Conservation (phyloP, 2,329 filamentous ascomycete species). For the Nemania bipapillata region DNA sequence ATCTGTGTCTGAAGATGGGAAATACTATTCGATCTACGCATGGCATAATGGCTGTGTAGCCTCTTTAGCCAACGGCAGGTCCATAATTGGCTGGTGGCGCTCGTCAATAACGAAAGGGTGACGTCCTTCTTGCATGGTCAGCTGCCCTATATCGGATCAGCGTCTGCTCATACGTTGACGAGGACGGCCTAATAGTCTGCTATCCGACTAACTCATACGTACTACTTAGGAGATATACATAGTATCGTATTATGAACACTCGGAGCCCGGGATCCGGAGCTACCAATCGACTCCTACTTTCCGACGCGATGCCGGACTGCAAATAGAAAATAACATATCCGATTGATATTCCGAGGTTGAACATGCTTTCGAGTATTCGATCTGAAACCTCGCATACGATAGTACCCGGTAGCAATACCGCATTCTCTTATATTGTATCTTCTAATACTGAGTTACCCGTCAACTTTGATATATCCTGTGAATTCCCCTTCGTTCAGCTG, state of each 20-base stretch:
- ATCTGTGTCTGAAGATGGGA: background rate
- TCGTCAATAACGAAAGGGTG: background rate
- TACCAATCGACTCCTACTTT: background rate
- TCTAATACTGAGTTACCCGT: background rate
- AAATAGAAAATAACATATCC: background rate
- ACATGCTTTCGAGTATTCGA: background rate
- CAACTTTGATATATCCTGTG: conserved; percentile 40
- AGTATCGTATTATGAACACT: background rate
- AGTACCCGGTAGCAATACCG: background rate
- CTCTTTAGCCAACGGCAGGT: background rate
- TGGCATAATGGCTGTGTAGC: background rate
- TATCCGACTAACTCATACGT: background rate
- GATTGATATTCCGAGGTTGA: background rate
- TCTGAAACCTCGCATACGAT: background rate
- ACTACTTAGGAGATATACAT: background rate
- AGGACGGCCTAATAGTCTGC: background rate
- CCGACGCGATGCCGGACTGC: background rate
- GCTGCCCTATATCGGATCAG: background rate
- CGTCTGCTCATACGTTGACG: background rate
- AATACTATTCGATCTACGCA: background rate
- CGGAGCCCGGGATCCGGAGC: background rate
- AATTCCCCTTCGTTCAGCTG: conserved; percentile 41
- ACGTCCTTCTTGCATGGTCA: conserved; percentile 8
- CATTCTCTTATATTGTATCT: background rate
- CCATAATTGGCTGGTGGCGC: background rate